phyloP scores from a whole-genome alignment of 2,329 filamentous ascomycete species.

The Epichloe sibirici region DNA sequence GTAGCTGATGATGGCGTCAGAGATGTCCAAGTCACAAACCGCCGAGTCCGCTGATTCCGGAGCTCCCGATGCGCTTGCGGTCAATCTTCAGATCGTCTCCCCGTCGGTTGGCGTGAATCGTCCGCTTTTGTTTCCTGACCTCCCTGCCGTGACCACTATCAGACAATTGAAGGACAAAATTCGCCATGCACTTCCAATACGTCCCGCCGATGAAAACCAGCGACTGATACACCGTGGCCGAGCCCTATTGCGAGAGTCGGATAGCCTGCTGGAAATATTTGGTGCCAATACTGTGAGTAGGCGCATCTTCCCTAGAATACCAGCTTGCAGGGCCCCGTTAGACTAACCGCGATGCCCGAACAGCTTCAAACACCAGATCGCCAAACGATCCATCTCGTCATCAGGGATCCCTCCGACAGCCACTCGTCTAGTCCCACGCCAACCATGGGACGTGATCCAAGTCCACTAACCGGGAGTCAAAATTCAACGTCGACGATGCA shows the following conservation, averaged over 20 bases:
- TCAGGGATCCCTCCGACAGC: slow-evolving; percentile 27
- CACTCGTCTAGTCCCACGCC: slow-evolving; percentile 15
- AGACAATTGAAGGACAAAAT: slow-evolving; percentile 47
- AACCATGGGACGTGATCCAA: slow-evolving; percentile 15
- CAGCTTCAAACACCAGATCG: slow-evolving; percentile 33
- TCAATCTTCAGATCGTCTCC: slow-evolving; percentile 48
- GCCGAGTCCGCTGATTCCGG: slow-evolving; percentile 11
- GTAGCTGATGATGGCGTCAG: slow-evolving; percentile 27
- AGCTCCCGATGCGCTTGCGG: slow-evolving; percentile 23
- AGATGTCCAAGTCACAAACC: slow-evolving; percentile 16
- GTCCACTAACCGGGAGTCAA: slow-evolving; percentile 9
- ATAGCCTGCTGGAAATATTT: slow-evolving; percentile 45
- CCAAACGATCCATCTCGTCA: slow-evolving; percentile 42
- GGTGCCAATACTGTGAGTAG: slow-evolving; percentile 38
- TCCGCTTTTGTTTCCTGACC: slow-evolving; percentile 35
- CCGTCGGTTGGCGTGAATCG: slow-evolving; percentile 42
- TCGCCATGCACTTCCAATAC: slow-evolving; percentile 35
- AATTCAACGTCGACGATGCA: slow-evolving; percentile 2
- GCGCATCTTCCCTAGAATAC: neutral
- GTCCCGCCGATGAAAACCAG: slow-evolving; percentile 41
- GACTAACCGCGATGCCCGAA: slow-evolving; percentile 7
- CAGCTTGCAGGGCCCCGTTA: neutral
- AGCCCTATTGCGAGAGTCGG: slow-evolving; percentile 39
- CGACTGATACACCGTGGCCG: slow-evolving; percentile 50
- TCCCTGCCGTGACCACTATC: slow-evolving; percentile 40